Base-by-base conservation (phyloP, 202 grass and related monocot genomes). In the Panicum virgatum region DNA sequence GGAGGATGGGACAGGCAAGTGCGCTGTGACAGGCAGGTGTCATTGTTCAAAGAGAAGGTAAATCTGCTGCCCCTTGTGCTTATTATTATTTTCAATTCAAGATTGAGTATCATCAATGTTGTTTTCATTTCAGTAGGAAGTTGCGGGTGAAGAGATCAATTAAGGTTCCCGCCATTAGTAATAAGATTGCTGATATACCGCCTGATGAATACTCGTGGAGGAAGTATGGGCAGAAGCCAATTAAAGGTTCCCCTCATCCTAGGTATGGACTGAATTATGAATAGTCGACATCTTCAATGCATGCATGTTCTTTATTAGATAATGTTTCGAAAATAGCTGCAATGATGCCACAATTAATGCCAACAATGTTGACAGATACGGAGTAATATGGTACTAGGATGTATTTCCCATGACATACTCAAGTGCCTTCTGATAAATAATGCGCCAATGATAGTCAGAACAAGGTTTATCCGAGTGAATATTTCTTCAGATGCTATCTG, bases 1-100 rank as follows among this genome's bases (percentile, higher is more conserved):
- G 34, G 92, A 93, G 73, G 91, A 94, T 47, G 96, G 91, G 19
- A 91, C 43, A 22, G 92, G 87, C 79, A 99, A 94, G 78, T 99
- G 91, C 13, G 75, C 93, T 27, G 68, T 88, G 18, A 77, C 76
- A 5, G 85, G 93, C 26, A 79, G 88, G 66, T 99, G 93, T 72
- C 96, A 99, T 89, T 99, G 96, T 80, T 91, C 95, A 53, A 99
- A 96, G 78, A 93, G 91, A 83, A 96, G 96, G 96, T 99, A 73
- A 69, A 53, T 27, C 34, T 60, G 30, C 52, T 89, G 18, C 58
- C 11, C 75, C 48, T 37, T 61, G 29, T 68, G 12, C n/a, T 51
- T 69, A 22, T 66, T 7, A 27, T 40, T 18, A 74, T 42, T 65
- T 75, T 43, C 2, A 22, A 5, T 56, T 69, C 14, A 62, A 64